Evolutionary conservation across 306 rosid species (phyloP).

Genomic region (Purshia tridentata): DNA sequence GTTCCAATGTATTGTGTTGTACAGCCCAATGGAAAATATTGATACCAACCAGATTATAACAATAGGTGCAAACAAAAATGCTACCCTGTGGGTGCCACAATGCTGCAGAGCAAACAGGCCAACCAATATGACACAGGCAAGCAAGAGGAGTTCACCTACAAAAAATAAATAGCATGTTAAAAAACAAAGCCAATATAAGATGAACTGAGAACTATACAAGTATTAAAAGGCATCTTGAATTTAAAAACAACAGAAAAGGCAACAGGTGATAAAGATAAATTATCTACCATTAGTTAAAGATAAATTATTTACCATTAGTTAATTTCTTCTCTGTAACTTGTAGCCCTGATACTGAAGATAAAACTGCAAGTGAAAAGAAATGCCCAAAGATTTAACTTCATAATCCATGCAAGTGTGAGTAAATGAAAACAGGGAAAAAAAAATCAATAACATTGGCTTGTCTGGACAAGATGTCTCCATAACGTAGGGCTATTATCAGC

Average conservation of each 20-base stretch:
- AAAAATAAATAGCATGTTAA: constrained; percentile 24
- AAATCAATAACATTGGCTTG: neutral
- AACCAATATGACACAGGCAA: constrained; percentile 79
- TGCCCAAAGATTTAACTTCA: neutral
- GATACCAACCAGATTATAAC: constrained; percentile 72
- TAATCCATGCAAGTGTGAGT: constrained; percentile 9
- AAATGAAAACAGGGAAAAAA: neutral
- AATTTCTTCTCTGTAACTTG: constrained; percentile 58
- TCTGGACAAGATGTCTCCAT: neutral
- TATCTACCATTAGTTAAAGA: constrained; percentile 49
- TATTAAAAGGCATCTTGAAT: constrained; percentile 8
- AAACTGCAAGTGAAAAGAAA: constrained; percentile 52
- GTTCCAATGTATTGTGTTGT: constrained; percentile 72
- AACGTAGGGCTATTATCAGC: neutral
- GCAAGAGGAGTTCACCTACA: constrained; percentile 65
- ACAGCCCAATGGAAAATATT: constrained; percentile 69
- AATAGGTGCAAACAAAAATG: constrained; percentile 75
- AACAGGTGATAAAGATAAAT: constrained; percentile 10
- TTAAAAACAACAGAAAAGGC: neutral
- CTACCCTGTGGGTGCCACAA: constrained; percentile 80
- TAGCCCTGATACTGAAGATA: constrained; percentile 75
- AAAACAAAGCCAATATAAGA: constrained; percentile 11
- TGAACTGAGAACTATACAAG: constrained; percentile 2
- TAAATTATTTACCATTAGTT: constrained; percentile 46
- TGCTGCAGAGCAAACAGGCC: constrained; percentile 93